Base-by-base conservation (phyloP, 106 monocot species). In the Allium sativum region DNA sequence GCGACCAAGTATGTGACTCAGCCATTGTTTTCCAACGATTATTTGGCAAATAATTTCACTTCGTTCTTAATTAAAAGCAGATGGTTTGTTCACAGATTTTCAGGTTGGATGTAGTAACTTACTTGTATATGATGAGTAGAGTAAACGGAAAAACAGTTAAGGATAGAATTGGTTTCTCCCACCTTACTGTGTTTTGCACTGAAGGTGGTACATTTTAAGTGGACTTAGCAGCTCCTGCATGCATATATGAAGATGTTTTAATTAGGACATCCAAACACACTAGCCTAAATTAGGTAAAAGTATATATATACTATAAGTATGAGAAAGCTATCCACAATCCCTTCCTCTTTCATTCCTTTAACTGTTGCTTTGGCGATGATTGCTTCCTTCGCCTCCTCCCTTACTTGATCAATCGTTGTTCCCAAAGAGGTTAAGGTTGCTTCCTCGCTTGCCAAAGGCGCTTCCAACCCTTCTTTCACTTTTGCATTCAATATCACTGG, bases 321-420 rank as follows among this genome's bases (percentile, higher is more conserved):
- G 64, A 84, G 74, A 64, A 90, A 72, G 59, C 82, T 79, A 48
- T 95, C 77, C 9, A 18, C 53, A 59, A 90, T 72, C 10, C 95
- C 90, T 80, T 90, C 90, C 48, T 84, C 90, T 87, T 77, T 81
- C 59, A 90, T 22, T 44, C 54, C 77, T 66, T 82, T 75, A 8
- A 79, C 61, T 13, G 81, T 77, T 19, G 79, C 81, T 57, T 78
- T 90, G 8, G 87, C 95, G 17, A 73, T 66, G 11, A 20, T 68
- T 19, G 77, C 64, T 46, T 90, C 84, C 51, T 68, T 80, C 1
- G 81, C 73, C 51, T 84, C 90, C 43, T 87, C 87, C 50, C 86
- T 95, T 8, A 72, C 83, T 69, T 79, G 81, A 67, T 66, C 70
- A 19, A 95, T 79, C 3, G 72, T 80, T 11, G 77, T 81, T 19